A percentile compares a stretch with the other conserved stretches of the same genome.
These are phyloP conservation scores for Ogataea trehaloabstinens DNA, from an alignment of 805 yeast species.

Conservation along the genomic window DNA sequence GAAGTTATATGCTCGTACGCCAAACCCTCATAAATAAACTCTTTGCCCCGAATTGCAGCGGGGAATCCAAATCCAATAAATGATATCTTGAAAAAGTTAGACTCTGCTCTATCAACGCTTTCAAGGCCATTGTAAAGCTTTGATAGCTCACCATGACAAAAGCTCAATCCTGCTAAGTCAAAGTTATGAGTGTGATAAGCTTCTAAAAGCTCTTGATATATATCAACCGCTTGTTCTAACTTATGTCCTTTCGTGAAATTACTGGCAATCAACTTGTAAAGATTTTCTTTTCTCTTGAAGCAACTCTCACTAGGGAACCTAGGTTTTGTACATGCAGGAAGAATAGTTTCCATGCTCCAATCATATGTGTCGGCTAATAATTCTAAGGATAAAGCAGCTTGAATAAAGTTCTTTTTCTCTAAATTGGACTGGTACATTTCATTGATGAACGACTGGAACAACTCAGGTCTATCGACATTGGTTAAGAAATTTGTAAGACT, in stretches of 20 bases:
- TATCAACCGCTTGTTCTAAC: constrained; percentile 75
- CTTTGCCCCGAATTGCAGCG: constrained; percentile 65
- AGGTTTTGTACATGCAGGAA: constrained; percentile 62
- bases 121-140: constrained; percentile 66
- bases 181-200: constrained; percentile 72
- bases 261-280: constrained; percentile 67
- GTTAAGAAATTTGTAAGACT: constrained; percentile 73
- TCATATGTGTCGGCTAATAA: constrained; percentile 71
- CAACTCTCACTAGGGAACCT: constrained; percentile 76
- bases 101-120: constrained; percentile 66
- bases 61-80: constrained; percentile 88
- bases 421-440: constrained; percentile 68
- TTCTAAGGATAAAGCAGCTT: constrained; percentile 81
- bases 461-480: constrained; percentile 75
- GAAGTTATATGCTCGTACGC: constrained; percentile 87
- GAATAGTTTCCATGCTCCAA: constrained; percentile 61
- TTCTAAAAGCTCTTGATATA: constrained; percentile 72
- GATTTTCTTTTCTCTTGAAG: constrained; percentile 74
- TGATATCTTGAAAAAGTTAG: constrained; percentile 75
- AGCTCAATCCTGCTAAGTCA: constrained; percentile 73
- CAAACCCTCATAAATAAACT: constrained; percentile 79
- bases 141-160: constrained; percentile 65
- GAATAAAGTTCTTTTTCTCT: constrained; percentile 60
- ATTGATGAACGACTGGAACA: constrained; percentile 74
- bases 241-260: constrained; percentile 70